Percentiles rank a stretch among this genome's conserved stretches.
Conservation (phyloP, 225 moss, liverwort and hornwort genomes). For the Pleurozium schreberi region DNA sequence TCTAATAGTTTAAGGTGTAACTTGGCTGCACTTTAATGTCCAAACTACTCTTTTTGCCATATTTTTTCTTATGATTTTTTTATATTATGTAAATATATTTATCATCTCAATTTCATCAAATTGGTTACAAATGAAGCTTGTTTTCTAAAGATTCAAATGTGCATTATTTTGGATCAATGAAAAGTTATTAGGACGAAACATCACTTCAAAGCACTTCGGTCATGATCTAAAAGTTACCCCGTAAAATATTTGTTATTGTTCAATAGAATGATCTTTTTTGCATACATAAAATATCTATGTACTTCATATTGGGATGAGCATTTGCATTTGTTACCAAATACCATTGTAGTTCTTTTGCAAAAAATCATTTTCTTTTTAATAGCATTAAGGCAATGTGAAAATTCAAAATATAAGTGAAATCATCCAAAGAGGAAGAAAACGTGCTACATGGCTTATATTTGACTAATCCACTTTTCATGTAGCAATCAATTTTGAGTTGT, state of each 20-base stretch:
- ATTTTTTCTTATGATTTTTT: background rate
- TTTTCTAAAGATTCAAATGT: background rate
- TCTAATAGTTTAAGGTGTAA: background rate
- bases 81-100: no score
- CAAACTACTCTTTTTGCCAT: background rate
- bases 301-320: background rate
- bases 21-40: no score
- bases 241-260: fast-evolving
- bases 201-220: background rate
- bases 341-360: fast-evolving
- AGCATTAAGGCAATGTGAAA: background rate
- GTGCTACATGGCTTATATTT: background rate
- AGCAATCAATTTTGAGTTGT: no score
- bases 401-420: background rate
- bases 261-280: background rate
- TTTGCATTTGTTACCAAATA: background rate
- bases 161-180: background rate
- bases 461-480: fast-evolving
- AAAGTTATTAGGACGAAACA: background rate
- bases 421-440: background rate
- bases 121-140: background rate
- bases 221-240: background rate
- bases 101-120: background rate
- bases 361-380: no score
- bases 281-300: background rate